phyloP scores from a whole-genome alignment of 495 filamentous ascomycete species.

The Darksidea phi region DNA sequence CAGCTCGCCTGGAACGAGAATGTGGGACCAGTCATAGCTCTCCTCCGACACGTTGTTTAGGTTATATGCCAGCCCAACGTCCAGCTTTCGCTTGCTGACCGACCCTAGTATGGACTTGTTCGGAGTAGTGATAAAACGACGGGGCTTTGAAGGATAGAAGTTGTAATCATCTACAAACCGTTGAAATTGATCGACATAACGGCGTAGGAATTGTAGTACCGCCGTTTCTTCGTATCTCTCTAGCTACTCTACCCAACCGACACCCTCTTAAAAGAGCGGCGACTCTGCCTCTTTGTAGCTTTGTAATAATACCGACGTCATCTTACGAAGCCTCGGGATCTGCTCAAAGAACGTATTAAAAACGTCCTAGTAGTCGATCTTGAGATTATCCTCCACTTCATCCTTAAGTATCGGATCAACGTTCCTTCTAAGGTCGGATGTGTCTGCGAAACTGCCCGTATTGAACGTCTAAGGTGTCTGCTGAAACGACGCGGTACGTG shows the following conservation, averaged over 20 bases:
- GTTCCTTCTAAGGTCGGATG: slow-evolving; percentile 23
- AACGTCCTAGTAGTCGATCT: slow-evolving; percentile 21
- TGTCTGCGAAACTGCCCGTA: slow-evolving; percentile 26
- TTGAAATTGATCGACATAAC: slow-evolving; percentile 21
- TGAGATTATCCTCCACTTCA: slow-evolving; percentile 29
- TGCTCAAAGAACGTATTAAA: slow-evolving; percentile 29
- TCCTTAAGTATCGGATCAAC: slow-evolving; percentile 29
- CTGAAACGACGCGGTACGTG: slow-evolving; percentile 26
- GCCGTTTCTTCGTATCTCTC: slow-evolving; percentile 18
- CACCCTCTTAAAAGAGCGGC: slow-evolving; percentile 25
- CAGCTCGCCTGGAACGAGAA: slow-evolving; percentile 27
- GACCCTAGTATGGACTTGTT: slow-evolving; percentile 32
- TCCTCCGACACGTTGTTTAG: slow-evolving; percentile 14
- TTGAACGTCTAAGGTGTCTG: slow-evolving; percentile 30
- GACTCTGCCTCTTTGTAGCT: slow-evolving; percentile 25
- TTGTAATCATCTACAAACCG: slow-evolving; percentile 16
- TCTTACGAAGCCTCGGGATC: slow-evolving; percentile 24
- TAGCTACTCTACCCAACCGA: slow-evolving; percentile 29
- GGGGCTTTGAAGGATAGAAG: slow-evolving; percentile 24
- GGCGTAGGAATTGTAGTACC: slow-evolving; percentile 21
- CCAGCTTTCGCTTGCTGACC: slow-evolving; percentile 29
- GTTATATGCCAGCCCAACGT: slow-evolving; percentile 19
- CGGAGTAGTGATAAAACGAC: slow-evolving; percentile 28
- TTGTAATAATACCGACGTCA: slow-evolving; percentile 23
- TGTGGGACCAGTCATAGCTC: slow-evolving; percentile 23